A percentile compares a stretch with the other conserved stretches of the same genome.
Evolutionary conservation across 495 filamentous ascomycete genomes (phyloP).

Genomic region (Xylaria sp.): DNA sequence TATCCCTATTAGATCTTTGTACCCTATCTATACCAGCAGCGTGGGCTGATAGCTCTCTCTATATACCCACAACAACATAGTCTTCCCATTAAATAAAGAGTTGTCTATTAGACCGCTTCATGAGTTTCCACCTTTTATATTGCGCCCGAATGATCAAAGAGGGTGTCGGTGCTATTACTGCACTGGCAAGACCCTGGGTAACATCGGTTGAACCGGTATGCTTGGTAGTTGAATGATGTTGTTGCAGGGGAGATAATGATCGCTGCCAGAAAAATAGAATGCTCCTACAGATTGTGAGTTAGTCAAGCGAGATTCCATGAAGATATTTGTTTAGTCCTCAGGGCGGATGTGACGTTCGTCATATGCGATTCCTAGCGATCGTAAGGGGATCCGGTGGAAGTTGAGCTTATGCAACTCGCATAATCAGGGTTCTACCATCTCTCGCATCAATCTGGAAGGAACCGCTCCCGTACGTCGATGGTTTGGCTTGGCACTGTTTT

Average conservation of each 20-base stretch:
- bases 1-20: not conserved
- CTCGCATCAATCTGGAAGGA: not conserved
- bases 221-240: constrained; percentile 29
- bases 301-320: constrained; percentile 6
- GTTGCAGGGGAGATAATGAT: constrained; percentile 34
- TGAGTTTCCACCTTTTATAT: not conserved
- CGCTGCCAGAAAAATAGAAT: constrained; percentile 36
- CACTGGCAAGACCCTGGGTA: constrained; percentile 16
- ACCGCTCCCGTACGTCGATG: constrained; percentile 21
- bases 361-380: constrained; percentile 6
- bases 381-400: constrained; percentile 11
- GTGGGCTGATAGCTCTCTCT: constrained; percentile 5
- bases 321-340: constrained; percentile 34
- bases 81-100: not conserved
- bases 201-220: not conserved
- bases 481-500: constrained; percentile 16
- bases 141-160: not conserved
- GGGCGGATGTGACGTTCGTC: not conserved
- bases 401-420: constrained; percentile 24
- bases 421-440: constrained; percentile 18
- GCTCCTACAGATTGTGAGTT: constrained; percentile 34
- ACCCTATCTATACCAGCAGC: not conserved
- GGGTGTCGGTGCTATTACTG: constrained; percentile 5
- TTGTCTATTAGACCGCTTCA: too few relatives aligned
- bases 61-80: not conserved